Evolutionary conservation across 139 green algal species (phyloP).

Genomic region (Volvox africanus): DNA sequence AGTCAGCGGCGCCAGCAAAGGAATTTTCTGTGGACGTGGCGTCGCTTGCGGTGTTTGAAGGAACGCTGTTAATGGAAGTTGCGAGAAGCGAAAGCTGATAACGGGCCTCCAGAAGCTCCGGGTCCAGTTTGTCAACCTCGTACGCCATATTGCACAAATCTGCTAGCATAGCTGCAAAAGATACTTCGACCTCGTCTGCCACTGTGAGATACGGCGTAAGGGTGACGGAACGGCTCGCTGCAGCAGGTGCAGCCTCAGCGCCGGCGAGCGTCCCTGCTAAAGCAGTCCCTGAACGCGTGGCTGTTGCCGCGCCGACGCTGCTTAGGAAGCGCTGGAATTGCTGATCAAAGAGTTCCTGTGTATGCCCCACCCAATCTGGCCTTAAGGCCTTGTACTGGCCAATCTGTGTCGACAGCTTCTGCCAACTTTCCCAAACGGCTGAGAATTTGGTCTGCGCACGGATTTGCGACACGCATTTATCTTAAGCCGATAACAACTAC

Average conservation of each 20-base stretch:
- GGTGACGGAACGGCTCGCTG: not conserved
- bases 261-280: not conserved
- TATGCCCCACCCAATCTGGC: slow-evolving; percentile 13
- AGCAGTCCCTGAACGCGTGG: not conserved
- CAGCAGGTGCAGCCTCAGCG: not conserved
- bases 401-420: slow-evolving; percentile 30
- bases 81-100: slow-evolving; percentile 55
- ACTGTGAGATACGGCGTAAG: slow-evolving; percentile 41
- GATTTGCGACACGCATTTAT: not conserved
- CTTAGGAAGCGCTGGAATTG: slow-evolving; percentile 32
- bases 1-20: not conserved
- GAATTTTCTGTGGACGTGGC: not conserved
- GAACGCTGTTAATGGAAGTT: slow-evolving; percentile 16
- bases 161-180: slow-evolving; percentile 52
- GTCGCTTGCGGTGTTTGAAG: not conserved
- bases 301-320: not conserved
- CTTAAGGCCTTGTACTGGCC: slow-evolving; percentile 17
- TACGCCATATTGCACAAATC: slow-evolving; percentile 69
- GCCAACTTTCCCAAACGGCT: slow-evolving; percentile 25
- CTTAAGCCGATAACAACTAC: not conserved
- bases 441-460: slow-evolving; percentile 8
- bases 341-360: slow-evolving; percentile 31
- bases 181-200: slow-evolving; percentile 52
- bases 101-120: slow-evolving; percentile 24
- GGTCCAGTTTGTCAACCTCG: slow-evolving; percentile 46